Base-by-base conservation (phyloP, 2,329 filamentous ascomycete genomes). In the Plectosphaerella sp. region DNA sequence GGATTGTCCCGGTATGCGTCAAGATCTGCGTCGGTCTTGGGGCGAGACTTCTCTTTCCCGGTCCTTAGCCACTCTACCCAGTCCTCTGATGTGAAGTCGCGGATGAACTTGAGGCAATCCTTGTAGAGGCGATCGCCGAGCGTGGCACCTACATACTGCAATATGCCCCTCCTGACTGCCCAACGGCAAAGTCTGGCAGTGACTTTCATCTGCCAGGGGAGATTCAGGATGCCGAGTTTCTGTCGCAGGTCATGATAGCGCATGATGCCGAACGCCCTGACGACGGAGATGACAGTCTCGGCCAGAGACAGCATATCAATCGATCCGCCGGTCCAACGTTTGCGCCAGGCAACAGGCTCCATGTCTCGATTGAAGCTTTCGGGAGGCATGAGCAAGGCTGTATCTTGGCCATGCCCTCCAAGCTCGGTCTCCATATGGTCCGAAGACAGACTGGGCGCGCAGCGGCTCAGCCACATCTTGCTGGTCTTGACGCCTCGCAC, bases 401-500 rank as follows among this genome's bases (percentile, higher is more conserved):
- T 18, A 12, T 18, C 10, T 18, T 43, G 41, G 16, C 41, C 37
- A 3, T 48, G 47, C 25, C 51, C 39, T 15, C 53, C 54, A n/a
- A 46, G 18, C 16, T 43, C 45, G 10, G 51, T 51, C 37, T 55
- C 48, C 15, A 55, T 53, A 10, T 62, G 20, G 64, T 61, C 35
- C 61, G 62, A 53, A 67, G 67, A 65, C 42, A 74, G 67, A 11
- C 70, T 68, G 28, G 74, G 80, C 0, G 80, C 76, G 60, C 82
- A 84, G 25, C 72, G 68, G 45, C 76, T 74, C 46, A 85, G 72
- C 78, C 82, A 86, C 50, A 86, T 68, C 61, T 82, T 83, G 68
- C 82, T 85, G 2, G 83, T 84, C 60, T 83, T 83, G 52, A 76
- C 80, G 37, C 79, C 79, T 48, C 77, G 73, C 11, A 82, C 75